Percentiles rank a stretch among this genome's conserved stretches.
These are phyloP conservation scores for Syzygium aqueum DNA, from an alignment of 345 rosid species.

Conservation along the genomic window DNA sequence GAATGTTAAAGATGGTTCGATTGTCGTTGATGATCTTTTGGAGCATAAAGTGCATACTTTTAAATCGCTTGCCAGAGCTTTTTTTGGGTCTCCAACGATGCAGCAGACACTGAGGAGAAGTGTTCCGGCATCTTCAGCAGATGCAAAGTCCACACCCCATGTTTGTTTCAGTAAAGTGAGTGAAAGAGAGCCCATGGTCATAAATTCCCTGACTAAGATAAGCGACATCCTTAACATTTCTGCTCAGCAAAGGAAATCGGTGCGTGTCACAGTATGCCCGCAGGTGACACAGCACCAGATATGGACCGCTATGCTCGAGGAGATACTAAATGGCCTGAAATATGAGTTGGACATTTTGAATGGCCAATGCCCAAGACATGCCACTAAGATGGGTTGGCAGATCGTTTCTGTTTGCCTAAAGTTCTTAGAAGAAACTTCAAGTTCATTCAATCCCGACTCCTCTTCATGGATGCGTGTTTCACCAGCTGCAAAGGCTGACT, in stretches of 20 bases:
- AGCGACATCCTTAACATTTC: conserved; percentile 46
- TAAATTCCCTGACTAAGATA: conserved; percentile 50
- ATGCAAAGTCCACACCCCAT: conserved; percentile 4
- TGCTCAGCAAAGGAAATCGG: conserved; percentile 64
- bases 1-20: conserved; percentile 23
- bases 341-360: conserved; percentile 40
- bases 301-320: conserved; percentile 57
- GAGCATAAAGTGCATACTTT: conserved; percentile 33
- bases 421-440: conserved; percentile 38
- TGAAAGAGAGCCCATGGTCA: conserved; percentile 43
- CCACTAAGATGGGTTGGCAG: conserved; percentile 48
- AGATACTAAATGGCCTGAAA: conserved; percentile 45
- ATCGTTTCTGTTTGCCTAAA: conserved; percentile 51
- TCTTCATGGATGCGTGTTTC: conserved; percentile 65
- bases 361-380: conserved; percentile 20
- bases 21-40: conserved; percentile 29
- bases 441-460: conserved; percentile 28
- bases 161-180: conserved; percentile 23
- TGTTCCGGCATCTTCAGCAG: neutral
- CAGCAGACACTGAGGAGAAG: conserved; percentile 33
- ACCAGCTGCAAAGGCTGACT: conserved; percentile 24
- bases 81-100: conserved; percentile 50
- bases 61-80: conserved; percentile 55
- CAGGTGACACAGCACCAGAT: conserved; percentile 69
- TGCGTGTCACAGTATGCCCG: conserved; percentile 36